These are phyloP conservation scores for Globisporangium emineosum DNA, from an alignment of 352 stramenopile species.

Conservation along the genomic window DNA sequence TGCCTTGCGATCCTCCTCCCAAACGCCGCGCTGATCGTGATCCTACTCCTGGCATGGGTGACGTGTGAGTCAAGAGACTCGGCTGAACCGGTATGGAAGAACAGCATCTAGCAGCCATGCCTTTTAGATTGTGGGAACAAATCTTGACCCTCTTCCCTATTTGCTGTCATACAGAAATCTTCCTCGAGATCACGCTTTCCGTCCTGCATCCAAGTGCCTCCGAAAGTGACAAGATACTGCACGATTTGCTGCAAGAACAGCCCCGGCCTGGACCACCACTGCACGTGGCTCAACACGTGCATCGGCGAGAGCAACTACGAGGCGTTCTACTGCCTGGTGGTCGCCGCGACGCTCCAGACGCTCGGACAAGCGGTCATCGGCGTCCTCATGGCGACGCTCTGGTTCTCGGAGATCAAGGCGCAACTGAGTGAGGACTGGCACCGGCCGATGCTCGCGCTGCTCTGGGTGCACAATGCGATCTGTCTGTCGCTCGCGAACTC, in stretches of 20 bases:
- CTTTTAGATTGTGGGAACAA: neutral
- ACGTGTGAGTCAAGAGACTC: slow-evolving; percentile 69
- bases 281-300: slow-evolving; percentile 87
- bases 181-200: slow-evolving; percentile 21
- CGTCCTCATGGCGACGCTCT: slow-evolving; percentile 74
- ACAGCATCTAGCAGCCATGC: neutral
- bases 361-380: slow-evolving; percentile 63
- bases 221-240: slow-evolving; percentile 76
- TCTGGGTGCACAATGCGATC: slow-evolving; percentile 76
- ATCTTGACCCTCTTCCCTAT: too few species aligned
- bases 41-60: slow-evolving; percentile 60
- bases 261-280: slow-evolving; percentile 79
- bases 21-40: slow-evolving; percentile 48
- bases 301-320: slow-evolving; percentile 85
- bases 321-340: slow-evolving; percentile 76
- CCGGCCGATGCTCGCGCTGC: slow-evolving; percentile 39
- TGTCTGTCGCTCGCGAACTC: slow-evolving; percentile 59
- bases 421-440: slow-evolving; percentile 40
- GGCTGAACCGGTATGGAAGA: slow-evolving; percentile 33
- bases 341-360: slow-evolving; percentile 54
- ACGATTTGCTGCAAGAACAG: slow-evolving; percentile 83
- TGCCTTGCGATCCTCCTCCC: slow-evolving; percentile 64
- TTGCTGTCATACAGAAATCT: slow-evolving; percentile 25
- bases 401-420: slow-evolving; percentile 49
- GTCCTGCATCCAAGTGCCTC: slow-evolving; percentile 43